Conservation (phyloP, 768 basidiomycete genomes). For the Leucogyrophana mollusca region DNA sequence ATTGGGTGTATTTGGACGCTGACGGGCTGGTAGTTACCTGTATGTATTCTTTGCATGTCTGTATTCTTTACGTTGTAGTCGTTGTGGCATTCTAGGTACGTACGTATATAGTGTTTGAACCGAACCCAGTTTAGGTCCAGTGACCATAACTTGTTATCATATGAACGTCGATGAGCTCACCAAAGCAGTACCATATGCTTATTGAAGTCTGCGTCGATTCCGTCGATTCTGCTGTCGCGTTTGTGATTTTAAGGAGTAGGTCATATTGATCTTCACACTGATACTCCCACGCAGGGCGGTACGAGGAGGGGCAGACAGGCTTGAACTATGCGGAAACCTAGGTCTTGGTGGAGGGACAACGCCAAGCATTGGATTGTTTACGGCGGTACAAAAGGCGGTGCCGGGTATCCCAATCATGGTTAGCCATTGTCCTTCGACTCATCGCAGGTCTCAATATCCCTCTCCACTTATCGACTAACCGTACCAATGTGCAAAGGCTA, state of each 20-base stretch:
- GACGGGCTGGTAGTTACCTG: too few species aligned
- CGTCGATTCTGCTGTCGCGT: constrained; percentile 68
- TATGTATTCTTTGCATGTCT: too few species aligned
- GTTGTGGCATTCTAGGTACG: too few species aligned
- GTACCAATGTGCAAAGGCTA: constrained; percentile 47
- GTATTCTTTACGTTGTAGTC: too few species aligned
- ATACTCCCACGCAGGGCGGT: constrained; percentile 52
- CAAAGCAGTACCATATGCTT: constrained; percentile 4
- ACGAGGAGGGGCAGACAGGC: constrained; percentile 68
- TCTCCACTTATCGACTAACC: too few species aligned
- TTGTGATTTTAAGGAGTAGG: constrained; percentile 20
- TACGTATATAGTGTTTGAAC: too few species aligned
- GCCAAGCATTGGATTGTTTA: constrained; percentile 74
- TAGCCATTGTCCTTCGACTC: constrained; percentile 10
- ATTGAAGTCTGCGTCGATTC: constrained; percentile 80
- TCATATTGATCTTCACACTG: not conserved
- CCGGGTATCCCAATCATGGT: constrained; percentile 69
- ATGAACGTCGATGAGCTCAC: too few species aligned
- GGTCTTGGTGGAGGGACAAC: constrained; percentile 79
- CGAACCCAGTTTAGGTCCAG: too few species aligned
- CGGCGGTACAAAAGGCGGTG: constrained; percentile 47
- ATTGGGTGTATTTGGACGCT: too few species aligned
- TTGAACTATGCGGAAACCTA: constrained; percentile 76
- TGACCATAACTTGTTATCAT: not conserved
- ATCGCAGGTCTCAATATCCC: constrained; percentile 4